A percentile compares a stretch with the other conserved stretches of the same genome.
These are phyloP conservation scores for Pythium brachiatum DNA, from an alignment of 352 stramenopile genomes.

Conservation along the genomic window DNA sequence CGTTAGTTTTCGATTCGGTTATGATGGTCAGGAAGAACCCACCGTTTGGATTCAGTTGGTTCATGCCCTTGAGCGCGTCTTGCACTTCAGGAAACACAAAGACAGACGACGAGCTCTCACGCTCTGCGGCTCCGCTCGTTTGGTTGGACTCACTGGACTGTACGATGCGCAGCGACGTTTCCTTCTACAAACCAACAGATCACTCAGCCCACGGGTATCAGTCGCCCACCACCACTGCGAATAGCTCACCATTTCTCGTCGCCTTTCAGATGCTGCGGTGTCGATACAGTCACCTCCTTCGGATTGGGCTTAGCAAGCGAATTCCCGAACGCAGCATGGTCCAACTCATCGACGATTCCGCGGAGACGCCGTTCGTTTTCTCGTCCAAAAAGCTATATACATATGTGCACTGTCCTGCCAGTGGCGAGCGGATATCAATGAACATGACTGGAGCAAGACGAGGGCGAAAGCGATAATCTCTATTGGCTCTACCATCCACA, in stretches of 20 bases:
- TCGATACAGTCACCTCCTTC: not conserved
- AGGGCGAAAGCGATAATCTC: constrained; percentile 6
- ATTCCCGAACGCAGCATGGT: constrained; percentile 39
- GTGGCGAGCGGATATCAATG: not conserved
- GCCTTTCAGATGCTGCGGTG: constrained; percentile 6
- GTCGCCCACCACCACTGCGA: not conserved
- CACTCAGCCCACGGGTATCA: not conserved
- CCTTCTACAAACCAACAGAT: constrained; percentile 27
- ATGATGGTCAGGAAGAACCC: no score
- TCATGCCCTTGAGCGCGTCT: constrained; percentile 52
- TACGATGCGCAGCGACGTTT: constrained; percentile 39
- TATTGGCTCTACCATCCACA: not conserved
- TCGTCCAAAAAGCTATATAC: not conserved
- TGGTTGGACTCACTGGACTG: constrained; percentile 22
- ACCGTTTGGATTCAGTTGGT: constrained; percentile 68
- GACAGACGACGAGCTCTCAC: not conserved
- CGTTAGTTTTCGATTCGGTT: no score
- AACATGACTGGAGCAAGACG: not conserved
- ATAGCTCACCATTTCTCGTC: constrained; percentile 1
- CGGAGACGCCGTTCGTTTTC: not conserved
- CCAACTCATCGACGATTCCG: not conserved
- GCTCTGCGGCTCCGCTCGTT: constrained; percentile 9
- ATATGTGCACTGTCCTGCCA: not conserved
- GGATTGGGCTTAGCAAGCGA: constrained; percentile 28
- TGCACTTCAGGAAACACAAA: constrained; percentile 82